A percentile compares a stretch with the other conserved stretches of the same genome.
phyloP scores from a whole-genome alignment of 2,329 filamentous ascomycete genomes.

The Paraphaeosphaeria sporulosa region DNA sequence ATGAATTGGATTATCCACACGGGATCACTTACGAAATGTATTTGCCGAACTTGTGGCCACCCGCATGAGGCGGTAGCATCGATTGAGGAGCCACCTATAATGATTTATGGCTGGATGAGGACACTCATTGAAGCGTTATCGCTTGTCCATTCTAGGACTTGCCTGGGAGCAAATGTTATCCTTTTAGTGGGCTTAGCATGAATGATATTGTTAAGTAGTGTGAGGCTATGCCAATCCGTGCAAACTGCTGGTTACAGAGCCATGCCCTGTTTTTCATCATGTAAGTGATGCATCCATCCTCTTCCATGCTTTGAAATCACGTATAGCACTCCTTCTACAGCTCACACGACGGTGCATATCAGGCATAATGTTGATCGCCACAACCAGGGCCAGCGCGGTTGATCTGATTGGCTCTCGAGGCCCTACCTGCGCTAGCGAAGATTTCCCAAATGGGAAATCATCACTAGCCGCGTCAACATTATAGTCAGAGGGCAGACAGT shows the following conservation, averaged over 20 bases:
- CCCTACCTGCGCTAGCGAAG: background rate
- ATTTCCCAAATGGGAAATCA: constrained; percentile 20
- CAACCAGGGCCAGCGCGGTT: too few relatives aligned
- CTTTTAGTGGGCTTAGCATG: background rate
- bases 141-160: background rate
- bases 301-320: too few relatives aligned
- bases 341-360: background rate
- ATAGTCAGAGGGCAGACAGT: background rate
- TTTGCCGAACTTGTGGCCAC: background rate
- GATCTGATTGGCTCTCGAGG: background rate
- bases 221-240: background rate
- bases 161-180: background rate
- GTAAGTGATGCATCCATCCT: too few relatives aligned
- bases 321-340: background rate
- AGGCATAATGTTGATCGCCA: too few relatives aligned
- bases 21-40: constrained; percentile 43
- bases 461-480: constrained; percentile 20
- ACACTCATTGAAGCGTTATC: background rate
- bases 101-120: background rate
- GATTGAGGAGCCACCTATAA: background rate
- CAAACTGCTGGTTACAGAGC: too few relatives aligned
- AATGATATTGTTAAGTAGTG: background rate
- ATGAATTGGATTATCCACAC: constrained; percentile 41
- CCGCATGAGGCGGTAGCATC: background rate
- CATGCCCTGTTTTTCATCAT: too few relatives aligned